Conservation (phyloP, 257 asterid species). For the Osmanthus fragrans region DNA sequence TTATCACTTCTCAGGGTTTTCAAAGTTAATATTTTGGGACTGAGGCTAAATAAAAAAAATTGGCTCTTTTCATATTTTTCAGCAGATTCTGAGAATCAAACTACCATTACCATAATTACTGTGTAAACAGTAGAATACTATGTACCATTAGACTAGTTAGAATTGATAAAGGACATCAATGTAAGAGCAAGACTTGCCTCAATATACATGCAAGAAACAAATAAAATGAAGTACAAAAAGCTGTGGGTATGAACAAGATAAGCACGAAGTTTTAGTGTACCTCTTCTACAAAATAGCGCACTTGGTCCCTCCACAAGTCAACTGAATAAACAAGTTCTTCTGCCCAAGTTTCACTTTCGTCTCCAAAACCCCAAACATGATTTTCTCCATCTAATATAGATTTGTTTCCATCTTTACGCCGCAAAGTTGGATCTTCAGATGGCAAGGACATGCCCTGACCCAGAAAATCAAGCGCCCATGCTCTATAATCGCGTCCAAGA, state of each 20-base stretch:
- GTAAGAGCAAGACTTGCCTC: background rate
- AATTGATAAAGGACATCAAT: background rate
- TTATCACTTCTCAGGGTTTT: background rate
- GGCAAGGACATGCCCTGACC: slow-evolving; percentile 96
- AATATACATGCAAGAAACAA: background rate
- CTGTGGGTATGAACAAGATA: background rate
- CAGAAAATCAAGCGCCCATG: slow-evolving; percentile 79
- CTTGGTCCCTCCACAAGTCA: slow-evolving; percentile 93
- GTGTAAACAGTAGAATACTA: too few species aligned
- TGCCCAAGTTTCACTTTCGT: slow-evolving; percentile 86
- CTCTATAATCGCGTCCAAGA: slow-evolving; percentile 84
- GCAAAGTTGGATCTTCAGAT: slow-evolving; percentile 69
- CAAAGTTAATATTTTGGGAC: background rate
- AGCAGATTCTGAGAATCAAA: background rate
- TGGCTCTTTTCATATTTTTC: too few species aligned
- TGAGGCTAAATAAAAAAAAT: too few species aligned
- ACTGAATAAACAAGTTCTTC: slow-evolving; percentile 75
- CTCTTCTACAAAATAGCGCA: slow-evolving; percentile 74
- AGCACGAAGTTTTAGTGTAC: slow-evolving; percentile 36
- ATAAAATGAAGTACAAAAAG: background rate
- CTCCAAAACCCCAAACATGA: slow-evolving; percentile 83
- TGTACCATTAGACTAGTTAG: background rate
- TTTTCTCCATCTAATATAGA: slow-evolving; percentile 37
- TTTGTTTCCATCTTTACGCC: slow-evolving; percentile 28
- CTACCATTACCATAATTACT: background rate